A percentile compares a stretch with the other conserved stretches of the same genome.
Evolutionary conservation across 139 green algal genomes (phyloP).

Genomic region (Eudorina sp.): DNA sequence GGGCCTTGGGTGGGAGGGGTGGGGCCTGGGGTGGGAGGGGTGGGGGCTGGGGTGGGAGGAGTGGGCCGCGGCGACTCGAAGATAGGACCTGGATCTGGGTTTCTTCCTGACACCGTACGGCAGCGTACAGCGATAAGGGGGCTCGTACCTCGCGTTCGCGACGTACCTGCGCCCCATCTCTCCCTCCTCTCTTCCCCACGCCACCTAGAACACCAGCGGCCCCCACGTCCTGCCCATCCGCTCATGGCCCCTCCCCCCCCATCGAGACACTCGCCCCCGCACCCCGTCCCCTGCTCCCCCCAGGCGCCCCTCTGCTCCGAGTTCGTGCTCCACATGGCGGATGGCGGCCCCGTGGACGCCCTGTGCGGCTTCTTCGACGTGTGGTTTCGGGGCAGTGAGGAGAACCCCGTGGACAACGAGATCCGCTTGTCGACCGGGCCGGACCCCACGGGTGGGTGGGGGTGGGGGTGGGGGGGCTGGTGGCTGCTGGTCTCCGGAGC

Average conservation of each 20-base stretch:
- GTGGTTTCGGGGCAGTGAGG: slow-evolving; percentile 52
- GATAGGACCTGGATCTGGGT: no score
- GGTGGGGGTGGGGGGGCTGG: no score
- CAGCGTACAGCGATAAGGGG: no score
- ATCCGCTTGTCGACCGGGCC: slow-evolving; percentile 90
- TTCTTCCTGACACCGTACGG: no score
- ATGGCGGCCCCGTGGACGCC: slow-evolving; percentile 81
- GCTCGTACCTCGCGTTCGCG: no score
- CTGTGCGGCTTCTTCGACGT: slow-evolving; percentile 95
- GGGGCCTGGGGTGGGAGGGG: neutral
- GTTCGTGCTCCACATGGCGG: slow-evolving; percentile 71
- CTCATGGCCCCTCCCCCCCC: neutral
- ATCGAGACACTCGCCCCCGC: neutral
- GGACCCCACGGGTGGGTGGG: slow-evolving; percentile 77
- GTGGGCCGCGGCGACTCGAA: neutral
- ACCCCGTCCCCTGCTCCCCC: neutral
- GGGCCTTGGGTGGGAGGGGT: neutral
- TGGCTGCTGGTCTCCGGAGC: no score
- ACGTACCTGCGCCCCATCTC: no score
- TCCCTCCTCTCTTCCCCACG: no score
- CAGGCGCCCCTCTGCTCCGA: slow-evolving; percentile 63
- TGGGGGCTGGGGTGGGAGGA: neutral
- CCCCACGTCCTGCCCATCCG: no score
- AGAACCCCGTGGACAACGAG: slow-evolving; percentile 76
- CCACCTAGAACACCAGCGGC: no score